A percentile compares a stretch with the other conserved stretches of the same genome.
These are phyloP conservation scores for Aspergillus persii DNA, from an alignment of 2,329 filamentous ascomycete genomes.

Conservation along the genomic window DNA sequence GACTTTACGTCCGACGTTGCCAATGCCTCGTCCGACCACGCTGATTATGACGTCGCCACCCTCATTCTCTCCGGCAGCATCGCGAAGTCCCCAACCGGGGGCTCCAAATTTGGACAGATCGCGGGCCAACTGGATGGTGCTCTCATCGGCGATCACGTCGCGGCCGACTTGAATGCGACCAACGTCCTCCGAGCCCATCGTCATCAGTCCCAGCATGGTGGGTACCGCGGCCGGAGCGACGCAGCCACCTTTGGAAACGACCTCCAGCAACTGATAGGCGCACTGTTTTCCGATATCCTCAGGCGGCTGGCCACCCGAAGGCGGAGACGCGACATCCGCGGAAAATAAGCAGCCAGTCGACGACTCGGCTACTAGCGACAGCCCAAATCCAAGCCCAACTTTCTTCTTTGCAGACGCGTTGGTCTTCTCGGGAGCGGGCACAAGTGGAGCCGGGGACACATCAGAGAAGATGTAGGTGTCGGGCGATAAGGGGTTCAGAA, in stretches of 20 bases:
- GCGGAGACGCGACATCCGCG: slow-evolving; percentile 73
- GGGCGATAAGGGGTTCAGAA: slow-evolving; percentile 79
- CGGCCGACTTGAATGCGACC: slow-evolving; percentile 78
- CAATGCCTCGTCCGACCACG: slow-evolving; percentile 88
- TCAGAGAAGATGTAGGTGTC: slow-evolving; percentile 88
- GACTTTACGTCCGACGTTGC: slow-evolving; percentile 92
- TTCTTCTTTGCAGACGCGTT: slow-evolving; percentile 54
- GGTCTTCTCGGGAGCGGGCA: slow-evolving; percentile 69
- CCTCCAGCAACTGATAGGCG: slow-evolving; percentile 84
- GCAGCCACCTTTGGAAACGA: slow-evolving; percentile 78
- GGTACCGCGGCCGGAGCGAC: slow-evolving; percentile 68
- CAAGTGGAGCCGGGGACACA: slow-evolving; percentile 58
- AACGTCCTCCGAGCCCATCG: slow-evolving; percentile 96
- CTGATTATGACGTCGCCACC: slow-evolving; percentile 75
- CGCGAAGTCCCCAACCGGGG: slow-evolving; percentile 84
- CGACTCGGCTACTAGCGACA: slow-evolving; percentile 90
- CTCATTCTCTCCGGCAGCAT: slow-evolving; percentile 64
- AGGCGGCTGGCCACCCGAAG: slow-evolving; percentile 75
- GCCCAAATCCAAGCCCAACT: slow-evolving; percentile 85
- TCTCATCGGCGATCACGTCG: slow-evolving; percentile 77
- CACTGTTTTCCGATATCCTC: slow-evolving; percentile 89
- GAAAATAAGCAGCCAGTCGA: slow-evolving; percentile 83
- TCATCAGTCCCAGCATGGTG: slow-evolving; percentile 85
- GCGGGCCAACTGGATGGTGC: slow-evolving; percentile 74
- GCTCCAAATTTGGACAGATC: slow-evolving; percentile 87